Evolutionary conservation across 176 grass and related monocot species (phyloP), one percentile per base, ranked within the genome.

Genomic region (Eremochloa ophiuroides): DNA sequence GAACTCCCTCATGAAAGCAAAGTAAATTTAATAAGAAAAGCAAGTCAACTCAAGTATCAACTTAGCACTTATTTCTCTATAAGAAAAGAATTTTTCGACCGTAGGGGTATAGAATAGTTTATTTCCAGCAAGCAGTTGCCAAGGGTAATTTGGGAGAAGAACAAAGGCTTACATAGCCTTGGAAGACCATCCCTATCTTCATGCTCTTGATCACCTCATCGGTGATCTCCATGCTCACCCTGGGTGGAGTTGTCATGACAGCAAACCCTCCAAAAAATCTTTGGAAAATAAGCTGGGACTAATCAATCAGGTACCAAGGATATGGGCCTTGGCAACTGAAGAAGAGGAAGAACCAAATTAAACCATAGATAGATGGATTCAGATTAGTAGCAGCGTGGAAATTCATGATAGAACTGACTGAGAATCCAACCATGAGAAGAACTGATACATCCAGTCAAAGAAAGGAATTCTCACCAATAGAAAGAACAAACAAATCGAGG

Each of bases 191-290:
- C 3, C 95, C 92, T 28, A 87, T 91, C 76, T 94, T 91, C 92
- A 98, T 98, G 88, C 82, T 89, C 92, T 91, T 94, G 70, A 98
- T 40, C 17, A 98, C 80, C 88, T 98, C 86, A 34, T 95, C 84
- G 2, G 69, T 93, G 59, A 98, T 81, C 86, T 98, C 95, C 95
- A 98, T 94, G 38, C 69, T 75, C 66, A 94, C 91, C 69, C 31
- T 85, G 4, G 12, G 41, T 5, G 12, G 62, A 48, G 2, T 66
- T 31, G 20, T 5, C 12, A 66, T 66, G 43, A 17, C 5, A 22
- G 20, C 22, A 30, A 22, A n/a, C 8, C 40, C 17, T 18, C 59
- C 39, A 71, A 64, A 48, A 48, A 64, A 14, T 44, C 18, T 34
- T 31, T 26, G 42, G 30, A 47, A 48, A 65, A 25, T 15, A 79